Conservation (phyloP, 331 rosid genomes). For the Acacia pycnantha region DNA sequence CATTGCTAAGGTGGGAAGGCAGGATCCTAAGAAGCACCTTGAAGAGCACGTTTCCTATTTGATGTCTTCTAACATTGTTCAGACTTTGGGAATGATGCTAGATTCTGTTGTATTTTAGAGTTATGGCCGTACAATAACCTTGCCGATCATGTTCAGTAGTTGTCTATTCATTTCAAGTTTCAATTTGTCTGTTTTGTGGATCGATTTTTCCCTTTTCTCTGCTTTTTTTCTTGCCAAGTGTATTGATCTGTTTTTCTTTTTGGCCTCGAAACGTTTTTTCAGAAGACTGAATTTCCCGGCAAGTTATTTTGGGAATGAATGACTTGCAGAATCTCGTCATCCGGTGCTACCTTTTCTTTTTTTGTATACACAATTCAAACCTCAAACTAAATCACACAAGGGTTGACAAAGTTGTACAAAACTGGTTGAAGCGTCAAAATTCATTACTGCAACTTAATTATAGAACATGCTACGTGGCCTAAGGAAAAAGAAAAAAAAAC, state of each 20-base stretch:
- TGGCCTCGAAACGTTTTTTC: background rate
- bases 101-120: constrained; percentile 86
- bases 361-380: background rate
- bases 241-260: background rate
- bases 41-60: constrained; percentile 90
- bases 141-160: background rate
- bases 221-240: background rate
- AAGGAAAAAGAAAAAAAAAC: too few species aligned
- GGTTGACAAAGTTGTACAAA: background rate
- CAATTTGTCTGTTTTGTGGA: background rate
- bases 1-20: constrained; percentile 90
- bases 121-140: constrained; percentile 3
- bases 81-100: constrained; percentile 92
- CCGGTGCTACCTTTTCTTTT: background rate
- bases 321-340: background rate
- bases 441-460: background rate
- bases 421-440: background rate
- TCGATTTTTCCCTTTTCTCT: background rate
- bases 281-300: background rate
- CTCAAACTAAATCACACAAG: background rate
- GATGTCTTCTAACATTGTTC: constrained; percentile 94
- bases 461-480: background rate
- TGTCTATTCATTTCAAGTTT: background rate
- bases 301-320: background rate
- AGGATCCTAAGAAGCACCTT: constrained; percentile 95